These are phyloP conservation scores for Sideroxylon spinosum DNA, from an alignment of 179 eudicot genomes.

Conservation along the genomic window DNA sequence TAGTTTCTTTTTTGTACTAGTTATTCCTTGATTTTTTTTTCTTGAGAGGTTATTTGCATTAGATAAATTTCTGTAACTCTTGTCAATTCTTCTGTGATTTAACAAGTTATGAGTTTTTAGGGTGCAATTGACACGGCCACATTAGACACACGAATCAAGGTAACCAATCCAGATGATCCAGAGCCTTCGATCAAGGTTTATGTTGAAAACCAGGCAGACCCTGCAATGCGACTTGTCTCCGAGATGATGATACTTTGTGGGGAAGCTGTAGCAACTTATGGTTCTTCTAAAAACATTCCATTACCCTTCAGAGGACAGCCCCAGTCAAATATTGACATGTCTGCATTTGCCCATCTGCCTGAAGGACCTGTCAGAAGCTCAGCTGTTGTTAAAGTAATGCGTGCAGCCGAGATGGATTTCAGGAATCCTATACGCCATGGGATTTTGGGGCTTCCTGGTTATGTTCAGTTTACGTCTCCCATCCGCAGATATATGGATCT, in stretches of 20 bases:
- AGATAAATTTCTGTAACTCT: background rate
- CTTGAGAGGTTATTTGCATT: background rate
- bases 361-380: slow-evolving; percentile 89
- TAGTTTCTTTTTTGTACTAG: background rate
- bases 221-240: slow-evolving; percentile 91
- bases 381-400: slow-evolving; percentile 73
- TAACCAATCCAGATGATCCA: slow-evolving; percentile 77
- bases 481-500: slow-evolving; percentile 99
- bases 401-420: slow-evolving; percentile 92
- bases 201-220: slow-evolving; percentile 82
- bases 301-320: slow-evolving; percentile 93
- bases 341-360: slow-evolving; percentile 88
- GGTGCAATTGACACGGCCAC: slow-evolving; percentile 81
- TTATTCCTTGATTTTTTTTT: background rate
- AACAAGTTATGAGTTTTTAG: slow-evolving; percentile 28
- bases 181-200: slow-evolving; percentile 83
- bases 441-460: slow-evolving; percentile 83
- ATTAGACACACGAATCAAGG: slow-evolving; percentile 85
- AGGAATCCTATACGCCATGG: slow-evolving; percentile 85
- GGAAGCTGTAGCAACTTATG: slow-evolving; percentile 85
- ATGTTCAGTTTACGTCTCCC: slow-evolving; percentile 98
- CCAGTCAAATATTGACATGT: slow-evolving; percentile 67
- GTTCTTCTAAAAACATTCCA: slow-evolving; percentile 60
- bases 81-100: background rate
- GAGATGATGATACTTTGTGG: slow-evolving; percentile 99